These are phyloP conservation scores for Darksidea phi DNA, from an alignment of 495 filamentous ascomycete species.

Conservation along the genomic window DNA sequence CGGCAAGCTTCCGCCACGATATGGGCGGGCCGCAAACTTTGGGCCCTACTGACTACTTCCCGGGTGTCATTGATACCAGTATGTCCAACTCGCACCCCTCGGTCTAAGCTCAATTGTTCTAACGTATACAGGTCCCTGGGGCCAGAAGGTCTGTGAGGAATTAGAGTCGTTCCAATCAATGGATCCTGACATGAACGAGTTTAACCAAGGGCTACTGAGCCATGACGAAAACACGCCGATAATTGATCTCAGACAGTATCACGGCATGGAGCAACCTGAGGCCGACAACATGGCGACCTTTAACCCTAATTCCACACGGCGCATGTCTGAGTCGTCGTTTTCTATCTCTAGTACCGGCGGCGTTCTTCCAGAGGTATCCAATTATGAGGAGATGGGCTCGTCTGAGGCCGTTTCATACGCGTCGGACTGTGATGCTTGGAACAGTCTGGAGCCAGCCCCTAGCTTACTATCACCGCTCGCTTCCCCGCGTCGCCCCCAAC, in stretches of 20 bases:
- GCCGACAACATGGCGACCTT: constrained; percentile 24
- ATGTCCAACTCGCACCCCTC: constrained; percentile 3
- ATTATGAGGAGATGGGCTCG: constrained; percentile 37
- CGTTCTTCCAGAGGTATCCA: constrained; percentile 33
- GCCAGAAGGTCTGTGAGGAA: constrained; percentile 38
- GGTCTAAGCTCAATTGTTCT: constrained; percentile 6
- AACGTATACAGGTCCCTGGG: constrained; percentile 32
- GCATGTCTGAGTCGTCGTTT: constrained; percentile 40
- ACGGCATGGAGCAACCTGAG: constrained; percentile 25
- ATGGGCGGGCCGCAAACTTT: constrained; percentile 17
- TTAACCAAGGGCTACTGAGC: constrained; percentile 31
- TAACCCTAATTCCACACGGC: constrained; percentile 26
- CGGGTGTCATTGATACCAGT: constrained; percentile 35
- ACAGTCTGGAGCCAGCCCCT: constrained; percentile 33
- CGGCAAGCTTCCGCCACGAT: constrained; percentile 15
- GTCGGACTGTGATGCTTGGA: constrained; percentile 39
- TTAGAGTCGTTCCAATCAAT: constrained; percentile 37
- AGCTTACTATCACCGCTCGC: constrained; percentile 38
- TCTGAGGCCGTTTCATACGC: constrained; percentile 37
- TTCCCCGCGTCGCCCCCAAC: constrained; percentile 35
- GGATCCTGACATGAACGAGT: constrained; percentile 38
- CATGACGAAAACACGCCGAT: constrained; percentile 40
- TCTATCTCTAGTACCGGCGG: constrained; percentile 40
- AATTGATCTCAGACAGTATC: constrained; percentile 40
- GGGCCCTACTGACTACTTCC: constrained; percentile 28